Conservation (phyloP, 2,329 filamentous ascomycete species). For the Epichloe uncinata region DNA sequence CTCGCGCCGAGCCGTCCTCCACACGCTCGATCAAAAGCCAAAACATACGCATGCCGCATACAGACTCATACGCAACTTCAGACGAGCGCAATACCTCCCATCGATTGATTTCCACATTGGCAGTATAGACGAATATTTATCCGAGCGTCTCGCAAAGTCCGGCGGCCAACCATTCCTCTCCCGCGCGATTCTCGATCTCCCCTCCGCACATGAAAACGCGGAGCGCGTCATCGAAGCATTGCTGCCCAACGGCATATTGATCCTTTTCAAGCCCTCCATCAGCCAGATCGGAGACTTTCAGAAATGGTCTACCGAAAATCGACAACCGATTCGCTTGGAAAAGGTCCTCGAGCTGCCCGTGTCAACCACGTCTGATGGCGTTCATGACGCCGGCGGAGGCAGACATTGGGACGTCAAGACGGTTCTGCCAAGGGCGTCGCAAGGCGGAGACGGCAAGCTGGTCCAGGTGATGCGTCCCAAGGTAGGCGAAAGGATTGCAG, state of each 20-base stretch:
- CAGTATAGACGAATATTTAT: constrained; percentile 50
- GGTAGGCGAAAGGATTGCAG: constrained; percentile 25
- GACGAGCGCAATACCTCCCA: constrained; percentile 53
- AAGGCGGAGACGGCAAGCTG: constrained; percentile 10
- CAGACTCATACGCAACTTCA: constrained; percentile 51
- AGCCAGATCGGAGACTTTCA: constrained; percentile 59
- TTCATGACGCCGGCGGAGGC: constrained; percentile 35
- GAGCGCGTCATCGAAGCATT: constrained; percentile 42
- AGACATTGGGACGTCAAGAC: constrained; percentile 51
- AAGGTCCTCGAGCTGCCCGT: constrained; percentile 44
- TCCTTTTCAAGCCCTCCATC: constrained; percentile 64
- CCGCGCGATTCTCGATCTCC: constrained; percentile 62
- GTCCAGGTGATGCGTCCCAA: constrained; percentile 29
- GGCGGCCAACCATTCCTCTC: constrained; percentile 47
- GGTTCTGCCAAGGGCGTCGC: constrained; percentile 19
- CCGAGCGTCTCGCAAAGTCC: constrained; percentile 31
- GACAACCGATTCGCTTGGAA: constrained; percentile 42
- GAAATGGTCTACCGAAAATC: constrained; percentile 32
- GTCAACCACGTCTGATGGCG: constrained; percentile 24
- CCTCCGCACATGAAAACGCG: constrained; percentile 39
- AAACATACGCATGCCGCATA: constrained; percentile 52
- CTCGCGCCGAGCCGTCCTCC: constrained; percentile 55
- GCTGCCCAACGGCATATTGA: constrained; percentile 48
- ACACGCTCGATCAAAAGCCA: constrained; percentile 55
- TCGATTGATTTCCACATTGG: constrained; percentile 65